Conservation (phyloP, 306 rosid genomes). For the Dryas alaskensis region DNA sequence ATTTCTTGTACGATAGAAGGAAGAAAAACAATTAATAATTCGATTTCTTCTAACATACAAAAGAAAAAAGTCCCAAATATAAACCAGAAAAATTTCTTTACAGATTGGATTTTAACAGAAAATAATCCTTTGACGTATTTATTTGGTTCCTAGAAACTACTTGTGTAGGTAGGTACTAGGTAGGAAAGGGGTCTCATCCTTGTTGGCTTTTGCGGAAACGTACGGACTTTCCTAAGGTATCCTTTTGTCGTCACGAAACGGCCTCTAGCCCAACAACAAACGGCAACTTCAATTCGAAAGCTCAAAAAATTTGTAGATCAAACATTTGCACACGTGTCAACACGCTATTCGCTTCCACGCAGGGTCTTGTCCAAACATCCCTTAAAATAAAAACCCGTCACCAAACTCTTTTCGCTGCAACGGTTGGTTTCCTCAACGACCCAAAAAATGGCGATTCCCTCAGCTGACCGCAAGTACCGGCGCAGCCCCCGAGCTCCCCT, state of each 20-base stretch:
- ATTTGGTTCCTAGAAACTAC: too few relatives aligned
- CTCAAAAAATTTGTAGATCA: too few relatives aligned
- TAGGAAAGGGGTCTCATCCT: background rate
- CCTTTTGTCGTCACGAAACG: background rate
- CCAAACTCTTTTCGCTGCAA: background rate
- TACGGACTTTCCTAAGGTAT: background rate
- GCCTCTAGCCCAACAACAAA: background rate
- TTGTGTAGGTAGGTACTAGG: background rate
- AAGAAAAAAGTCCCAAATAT: too few relatives aligned
- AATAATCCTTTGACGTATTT: too few relatives aligned
- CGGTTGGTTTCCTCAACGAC: background rate
- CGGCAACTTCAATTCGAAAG: background rate
- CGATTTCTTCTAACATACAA: too few relatives aligned
- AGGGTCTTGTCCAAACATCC: slow-evolving; percentile 24
- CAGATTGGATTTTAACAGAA: too few relatives aligned
- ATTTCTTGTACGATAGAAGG: too few relatives aligned
- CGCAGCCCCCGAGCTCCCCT: slow-evolving; percentile 41
- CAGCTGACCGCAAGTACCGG: slow-evolving; percentile 43
- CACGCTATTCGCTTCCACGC: slow-evolving; percentile 7
- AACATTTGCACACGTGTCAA: slow-evolving; percentile 1
- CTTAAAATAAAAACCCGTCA: background rate
- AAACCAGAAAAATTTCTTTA: too few relatives aligned
- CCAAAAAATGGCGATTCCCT: slow-evolving; percentile 24
- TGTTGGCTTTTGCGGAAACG: background rate
- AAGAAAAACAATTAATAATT: too few relatives aligned